Conservation (phyloP, 371 early-diverging fungal species). For the Mucor plumbeus region DNA sequence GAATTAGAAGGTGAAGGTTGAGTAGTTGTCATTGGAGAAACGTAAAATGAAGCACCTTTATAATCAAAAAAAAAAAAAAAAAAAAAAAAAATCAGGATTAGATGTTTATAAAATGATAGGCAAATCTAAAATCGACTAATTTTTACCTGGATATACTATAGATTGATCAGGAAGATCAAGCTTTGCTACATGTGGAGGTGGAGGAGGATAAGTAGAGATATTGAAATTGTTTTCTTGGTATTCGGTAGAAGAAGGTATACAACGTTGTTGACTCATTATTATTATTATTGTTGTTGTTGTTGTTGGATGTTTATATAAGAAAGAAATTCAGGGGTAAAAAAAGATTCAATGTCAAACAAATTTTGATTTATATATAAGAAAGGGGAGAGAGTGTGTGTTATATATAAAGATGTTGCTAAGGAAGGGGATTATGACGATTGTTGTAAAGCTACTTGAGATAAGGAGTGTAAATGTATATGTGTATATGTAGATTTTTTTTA, state of each 20-base stretch:
- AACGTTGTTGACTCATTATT: constrained; percentile 29
- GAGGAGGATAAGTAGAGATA: constrained; percentile 15
- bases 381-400: constrained; percentile 2
- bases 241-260: constrained; percentile 23
- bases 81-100: background rate
- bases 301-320: background rate
- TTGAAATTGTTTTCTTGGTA: constrained; percentile 25
- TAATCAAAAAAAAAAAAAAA: background rate
- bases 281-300: background rate
- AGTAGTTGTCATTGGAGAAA: constrained; percentile 30
- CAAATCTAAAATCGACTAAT: constrained; percentile 14
- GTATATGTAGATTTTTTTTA: background rate
- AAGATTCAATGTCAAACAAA: background rate
- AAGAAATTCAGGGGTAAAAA: constrained; percentile 6
- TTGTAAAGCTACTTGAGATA: background rate
- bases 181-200: constrained; percentile 9
- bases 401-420: background rate
- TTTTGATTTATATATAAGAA: constrained; percentile 9
- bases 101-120: constrained; percentile 13
- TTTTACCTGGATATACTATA: constrained; percentile 35
- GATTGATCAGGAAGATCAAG: constrained; percentile 34
- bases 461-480: constrained; percentile 5
- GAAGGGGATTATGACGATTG: constrained; percentile 6
- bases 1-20: constrained; percentile 23
- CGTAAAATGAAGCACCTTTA: constrained; percentile 35